phyloP scores from a whole-genome alignment of 2,329 filamentous ascomycete species.

The Ophiocordyceps polyrhachis-furcata region DNA sequence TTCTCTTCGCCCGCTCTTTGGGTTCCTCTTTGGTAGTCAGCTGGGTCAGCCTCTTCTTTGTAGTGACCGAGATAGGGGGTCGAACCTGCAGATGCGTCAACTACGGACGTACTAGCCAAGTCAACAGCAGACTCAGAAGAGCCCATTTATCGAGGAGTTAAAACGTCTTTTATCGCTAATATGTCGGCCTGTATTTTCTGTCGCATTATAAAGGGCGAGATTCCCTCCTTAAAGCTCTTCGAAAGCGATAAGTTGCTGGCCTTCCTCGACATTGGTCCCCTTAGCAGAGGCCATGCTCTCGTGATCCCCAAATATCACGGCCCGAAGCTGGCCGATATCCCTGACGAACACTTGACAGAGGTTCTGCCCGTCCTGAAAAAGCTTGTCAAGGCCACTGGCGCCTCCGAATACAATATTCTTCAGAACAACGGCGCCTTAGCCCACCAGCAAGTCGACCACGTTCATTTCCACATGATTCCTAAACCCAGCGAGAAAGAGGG shows the following conservation, averaged over 20 bases:
- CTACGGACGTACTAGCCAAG: too few species aligned
- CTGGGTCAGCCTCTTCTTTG: too few species aligned
- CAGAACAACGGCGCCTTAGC: constrained; percentile 91
- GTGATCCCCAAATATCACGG: constrained; percentile 94
- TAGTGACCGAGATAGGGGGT: too few species aligned
- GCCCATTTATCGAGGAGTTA: neutral
- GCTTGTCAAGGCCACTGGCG: constrained; percentile 58
- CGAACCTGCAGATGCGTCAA: too few species aligned
- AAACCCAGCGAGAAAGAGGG: constrained; percentile 78
- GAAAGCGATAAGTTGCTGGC: constrained; percentile 87
- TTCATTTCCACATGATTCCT: constrained; percentile 95
- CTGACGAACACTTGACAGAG: constrained; percentile 70
- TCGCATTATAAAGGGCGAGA: constrained; percentile 96
- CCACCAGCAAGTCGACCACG: constrained; percentile 85
- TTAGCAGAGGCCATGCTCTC: constrained; percentile 79
- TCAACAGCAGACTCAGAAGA: neutral
- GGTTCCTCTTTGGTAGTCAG: too few species aligned
- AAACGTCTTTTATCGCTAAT: neutral
- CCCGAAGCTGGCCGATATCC: constrained; percentile 78
- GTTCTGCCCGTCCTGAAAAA: constrained; percentile 62
- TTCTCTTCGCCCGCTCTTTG: too few species aligned
- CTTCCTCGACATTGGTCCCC: constrained; percentile 88
- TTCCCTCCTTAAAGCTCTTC: constrained; percentile 90
- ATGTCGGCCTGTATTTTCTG: constrained; percentile 69
- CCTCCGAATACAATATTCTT: constrained; percentile 74